Evolutionary conservation across 2,329 filamentous ascomycete species (phyloP).

Genomic region (Aspergillus cejpii): DNA sequence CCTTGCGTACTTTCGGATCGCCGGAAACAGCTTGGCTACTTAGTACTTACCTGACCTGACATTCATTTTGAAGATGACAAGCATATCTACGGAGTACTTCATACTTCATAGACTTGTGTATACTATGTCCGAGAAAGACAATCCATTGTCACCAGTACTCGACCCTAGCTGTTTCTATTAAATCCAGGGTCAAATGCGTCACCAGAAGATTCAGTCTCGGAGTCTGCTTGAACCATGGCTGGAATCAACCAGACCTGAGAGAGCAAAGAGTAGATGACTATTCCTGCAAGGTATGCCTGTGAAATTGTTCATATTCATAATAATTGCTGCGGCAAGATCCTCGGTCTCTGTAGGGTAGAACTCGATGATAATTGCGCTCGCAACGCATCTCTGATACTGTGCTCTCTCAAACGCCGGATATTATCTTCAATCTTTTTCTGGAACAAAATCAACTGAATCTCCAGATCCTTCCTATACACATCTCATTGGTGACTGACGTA

Average conservation of each 20-base stretch:
- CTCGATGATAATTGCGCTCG: not conserved
- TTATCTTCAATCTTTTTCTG: too few relatives aligned
- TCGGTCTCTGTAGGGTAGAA: not conserved
- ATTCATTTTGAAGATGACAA: not conserved
- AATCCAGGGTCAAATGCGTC: not conserved
- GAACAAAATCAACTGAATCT: not conserved
- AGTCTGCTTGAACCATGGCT: not conserved
- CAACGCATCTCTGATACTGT: not conserved
- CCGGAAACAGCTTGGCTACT: conserved; percentile 9
- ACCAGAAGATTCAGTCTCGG: not conserved
- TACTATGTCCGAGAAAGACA: too few relatives aligned
- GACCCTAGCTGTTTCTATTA: conserved; percentile 1
- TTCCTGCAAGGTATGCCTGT: not conserved
- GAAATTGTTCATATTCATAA: not conserved
- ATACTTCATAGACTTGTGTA: not conserved
- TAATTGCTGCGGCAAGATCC: not conserved
- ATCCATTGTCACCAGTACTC: too few relatives aligned
- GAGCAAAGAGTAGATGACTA: not conserved
- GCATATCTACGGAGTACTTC: too few relatives aligned
- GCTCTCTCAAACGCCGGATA: not conserved
- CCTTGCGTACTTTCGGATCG: not conserved
- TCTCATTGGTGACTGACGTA: not conserved
- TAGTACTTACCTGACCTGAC: not conserved
- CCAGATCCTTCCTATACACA: too few relatives aligned
- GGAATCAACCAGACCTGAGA: not conserved